A percentile compares a stretch with the other conserved stretches of the same genome.
Evolutionary conservation across 2,329 filamentous ascomycete species (phyloP).

Genomic region (Ophiostoma populinum): DNA sequence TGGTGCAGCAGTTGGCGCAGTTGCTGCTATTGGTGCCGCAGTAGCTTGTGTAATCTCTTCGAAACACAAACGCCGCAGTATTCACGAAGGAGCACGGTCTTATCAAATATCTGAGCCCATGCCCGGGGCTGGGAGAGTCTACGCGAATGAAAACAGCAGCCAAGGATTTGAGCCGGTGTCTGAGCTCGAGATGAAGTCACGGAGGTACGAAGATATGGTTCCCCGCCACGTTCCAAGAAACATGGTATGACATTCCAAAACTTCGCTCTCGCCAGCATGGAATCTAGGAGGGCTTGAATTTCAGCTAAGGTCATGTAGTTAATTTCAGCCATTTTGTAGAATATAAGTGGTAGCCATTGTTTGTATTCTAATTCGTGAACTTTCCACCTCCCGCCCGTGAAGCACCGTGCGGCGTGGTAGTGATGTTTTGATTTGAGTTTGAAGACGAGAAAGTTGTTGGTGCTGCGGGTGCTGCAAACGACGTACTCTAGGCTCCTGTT

Average conservation of each 20-base stretch:
- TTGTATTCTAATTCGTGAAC: no score
- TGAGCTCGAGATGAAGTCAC: constrained; percentile 33
- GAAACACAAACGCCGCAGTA: constrained; percentile 6
- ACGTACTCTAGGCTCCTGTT: no score
- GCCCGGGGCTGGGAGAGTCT: constrained; percentile 25
- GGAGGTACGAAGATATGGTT: constrained; percentile 41
- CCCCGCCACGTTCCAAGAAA: constrained; percentile 30
- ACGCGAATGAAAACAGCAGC: constrained; percentile 20
- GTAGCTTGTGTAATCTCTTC: constrained; percentile 6
- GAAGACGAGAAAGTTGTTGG: no score
- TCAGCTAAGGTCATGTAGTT: no score
- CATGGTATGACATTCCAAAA: constrained; percentile 14
- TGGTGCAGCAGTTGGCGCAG: constrained; percentile 8
- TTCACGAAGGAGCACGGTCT: not conserved
- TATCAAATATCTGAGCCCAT: constrained; percentile 33
- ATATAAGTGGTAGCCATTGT: no score
- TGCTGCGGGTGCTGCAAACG: no score
- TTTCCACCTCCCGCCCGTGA: no score
- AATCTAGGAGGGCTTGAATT: not conserved
- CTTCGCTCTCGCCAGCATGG: not conserved
- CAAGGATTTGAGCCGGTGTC: constrained; percentile 21
- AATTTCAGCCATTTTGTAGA: no score
- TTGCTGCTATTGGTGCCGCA: constrained; percentile 9
- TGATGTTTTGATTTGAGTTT: no score
- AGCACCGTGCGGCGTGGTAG: no score